Conservation (phyloP, 768 basidiomycete species). For the Saitozyma sp. region DNA sequence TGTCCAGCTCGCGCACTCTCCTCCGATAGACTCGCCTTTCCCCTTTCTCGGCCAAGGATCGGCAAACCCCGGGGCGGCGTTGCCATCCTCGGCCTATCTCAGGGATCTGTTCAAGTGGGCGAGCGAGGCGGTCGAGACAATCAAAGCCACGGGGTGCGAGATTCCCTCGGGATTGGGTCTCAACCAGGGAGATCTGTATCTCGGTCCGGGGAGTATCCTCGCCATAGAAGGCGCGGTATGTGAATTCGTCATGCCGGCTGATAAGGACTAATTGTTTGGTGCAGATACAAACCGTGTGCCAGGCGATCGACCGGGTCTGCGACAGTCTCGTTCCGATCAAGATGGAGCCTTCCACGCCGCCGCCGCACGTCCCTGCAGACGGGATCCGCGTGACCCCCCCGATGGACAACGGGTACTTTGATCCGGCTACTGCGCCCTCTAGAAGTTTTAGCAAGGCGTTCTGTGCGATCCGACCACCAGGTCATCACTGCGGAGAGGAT, state of each 20-base stretch:
- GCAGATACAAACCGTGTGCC: constrained; percentile 61
- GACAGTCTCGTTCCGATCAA: constrained; percentile 1
- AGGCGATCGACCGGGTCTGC: constrained; percentile 74
- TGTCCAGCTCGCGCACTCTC: constrained; percentile 40
- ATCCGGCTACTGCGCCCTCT: not conserved
- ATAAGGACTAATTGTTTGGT: not conserved
- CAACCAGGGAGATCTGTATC: constrained; percentile 49
- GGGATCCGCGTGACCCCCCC: no score
- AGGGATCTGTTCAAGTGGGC: constrained; percentile 44
- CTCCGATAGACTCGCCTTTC: constrained; percentile 34
- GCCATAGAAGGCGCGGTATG: constrained; percentile 52
- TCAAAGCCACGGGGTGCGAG: constrained; percentile 47
- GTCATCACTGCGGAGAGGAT: constrained; percentile 91
- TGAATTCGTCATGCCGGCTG: not conserved
- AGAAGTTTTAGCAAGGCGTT: constrained; percentile 59
- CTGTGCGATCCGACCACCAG: constrained; percentile 83
- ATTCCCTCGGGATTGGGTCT: constrained; percentile 42
- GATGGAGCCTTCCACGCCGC: constrained; percentile 26
- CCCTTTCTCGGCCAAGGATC: constrained; percentile 19
- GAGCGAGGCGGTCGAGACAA: constrained; percentile 43
- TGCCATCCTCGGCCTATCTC: constrained; percentile 37
- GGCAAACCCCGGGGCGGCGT: not conserved
- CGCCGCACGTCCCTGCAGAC: not conserved
- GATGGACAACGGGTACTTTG: not conserved
- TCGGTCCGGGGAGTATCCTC: constrained; percentile 49